These are phyloP conservation scores for Arthrobotrys sphaeroides DNA, from an alignment of 2,329 filamentous ascomycete genomes.

Conservation along the genomic window DNA sequence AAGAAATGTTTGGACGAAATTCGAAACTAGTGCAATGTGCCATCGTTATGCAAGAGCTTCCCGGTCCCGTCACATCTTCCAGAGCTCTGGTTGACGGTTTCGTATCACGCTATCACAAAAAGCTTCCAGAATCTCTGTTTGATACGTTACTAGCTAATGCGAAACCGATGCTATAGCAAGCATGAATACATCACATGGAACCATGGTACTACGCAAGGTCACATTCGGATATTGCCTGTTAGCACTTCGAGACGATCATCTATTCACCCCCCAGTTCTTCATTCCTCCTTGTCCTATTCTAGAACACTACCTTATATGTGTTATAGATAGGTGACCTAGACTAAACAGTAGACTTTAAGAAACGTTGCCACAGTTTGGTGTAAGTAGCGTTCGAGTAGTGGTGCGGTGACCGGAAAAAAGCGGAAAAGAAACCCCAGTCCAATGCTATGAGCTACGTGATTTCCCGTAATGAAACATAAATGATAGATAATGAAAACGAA, in stretches of 20 bases:
- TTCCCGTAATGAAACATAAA: conserved; percentile 37
- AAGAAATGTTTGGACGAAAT: background rate
- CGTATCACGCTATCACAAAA: background rate
- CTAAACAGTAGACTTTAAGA: conserved; percentile 16
- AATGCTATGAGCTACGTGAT: conserved; percentile 54
- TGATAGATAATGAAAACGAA: conserved; percentile 13
- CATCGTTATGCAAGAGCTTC: conserved; percentile 18
- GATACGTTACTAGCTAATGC: background rate
- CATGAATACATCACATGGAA: background rate
- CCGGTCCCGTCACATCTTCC: conserved; percentile 23
- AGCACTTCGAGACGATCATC: conserved; percentile 23
- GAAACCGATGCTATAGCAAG: no score
- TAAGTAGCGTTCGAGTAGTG: conserved; percentile 9
- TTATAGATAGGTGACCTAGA: conserved; percentile 23
- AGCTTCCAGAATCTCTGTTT: background rate
- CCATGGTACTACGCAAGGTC: background rate
- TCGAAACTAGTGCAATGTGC: background rate
- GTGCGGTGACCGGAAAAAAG: background rate
- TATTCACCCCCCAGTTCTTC: conserved; percentile 33
- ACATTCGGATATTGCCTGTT: background rate
- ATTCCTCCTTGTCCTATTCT: conserved; percentile 13
- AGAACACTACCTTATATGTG: conserved; percentile 19
- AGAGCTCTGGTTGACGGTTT: conserved; percentile 25
- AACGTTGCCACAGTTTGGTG: conserved; percentile 28
- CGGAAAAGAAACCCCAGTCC: conserved; percentile 44